A percentile compares a stretch with the other conserved stretches of the same genome.
These are phyloP conservation scores for Clavispora carvajalis DNA, from an alignment of 805 yeast species.

Conservation along the genomic window DNA sequence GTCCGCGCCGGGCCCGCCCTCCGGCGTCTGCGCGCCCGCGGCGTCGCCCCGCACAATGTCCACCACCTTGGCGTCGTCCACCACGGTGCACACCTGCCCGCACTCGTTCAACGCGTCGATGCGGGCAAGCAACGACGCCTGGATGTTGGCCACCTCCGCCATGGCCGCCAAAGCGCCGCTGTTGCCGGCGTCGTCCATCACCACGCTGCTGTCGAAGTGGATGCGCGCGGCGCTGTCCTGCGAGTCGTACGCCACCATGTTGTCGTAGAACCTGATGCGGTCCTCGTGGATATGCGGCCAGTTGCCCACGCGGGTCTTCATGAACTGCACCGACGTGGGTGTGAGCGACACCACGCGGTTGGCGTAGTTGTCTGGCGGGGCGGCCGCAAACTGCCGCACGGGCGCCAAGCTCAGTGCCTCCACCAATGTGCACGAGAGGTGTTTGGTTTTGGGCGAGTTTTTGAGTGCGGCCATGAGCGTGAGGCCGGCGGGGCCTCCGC, in stretches of 20 bases:
- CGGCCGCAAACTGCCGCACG: constrained; percentile 40
- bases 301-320: constrained; percentile 61
- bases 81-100: constrained; percentile 29
- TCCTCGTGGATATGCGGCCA: constrained; percentile 67
- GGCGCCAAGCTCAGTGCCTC: constrained; percentile 64
- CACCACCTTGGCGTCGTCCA: constrained; percentile 65
- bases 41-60: constrained; percentile 33
- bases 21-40: no score
- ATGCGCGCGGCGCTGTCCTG: constrained; percentile 56
- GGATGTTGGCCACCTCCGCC: constrained; percentile 85
- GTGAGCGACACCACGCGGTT: constrained; percentile 86
- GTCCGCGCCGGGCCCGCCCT: no score
- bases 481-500: constrained; percentile 97
- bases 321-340: constrained; percentile 65
- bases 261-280: constrained; percentile 76
- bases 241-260: constrained; percentile 84
- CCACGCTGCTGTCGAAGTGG: constrained; percentile 60
- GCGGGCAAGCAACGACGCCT: constrained; percentile 59
- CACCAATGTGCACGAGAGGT: constrained; percentile 60
- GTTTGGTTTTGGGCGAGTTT: constrained; percentile 54
- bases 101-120: constrained; percentile 25
- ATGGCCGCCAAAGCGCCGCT: constrained; percentile 55
- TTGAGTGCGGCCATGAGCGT: constrained; percentile 79
- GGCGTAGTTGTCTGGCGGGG: constrained; percentile 50
- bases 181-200: constrained; percentile 17